These are phyloP conservation scores for Rhizophora mangle DNA, from an alignment of 345 rosid species.

Conservation along the genomic window DNA sequence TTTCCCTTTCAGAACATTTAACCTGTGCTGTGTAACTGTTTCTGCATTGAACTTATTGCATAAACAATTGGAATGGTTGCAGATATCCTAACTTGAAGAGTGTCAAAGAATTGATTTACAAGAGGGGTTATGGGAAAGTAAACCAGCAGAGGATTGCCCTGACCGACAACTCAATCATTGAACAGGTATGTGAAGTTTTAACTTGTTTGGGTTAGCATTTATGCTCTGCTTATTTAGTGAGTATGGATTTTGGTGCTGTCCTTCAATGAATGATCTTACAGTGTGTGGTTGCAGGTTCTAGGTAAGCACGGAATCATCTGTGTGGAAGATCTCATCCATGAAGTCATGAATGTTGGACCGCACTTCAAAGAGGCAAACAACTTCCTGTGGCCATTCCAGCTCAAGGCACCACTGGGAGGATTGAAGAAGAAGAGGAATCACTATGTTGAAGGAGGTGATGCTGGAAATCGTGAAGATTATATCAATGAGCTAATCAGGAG, in stretches of 20 bases:
- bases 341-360: slow-evolving; percentile 81
- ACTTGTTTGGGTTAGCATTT: background rate
- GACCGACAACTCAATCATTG: slow-evolving; percentile 64
- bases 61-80: background rate
- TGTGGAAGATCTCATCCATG: slow-evolving; percentile 77
- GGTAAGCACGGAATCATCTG: slow-evolving; percentile 73
- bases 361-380: slow-evolving; percentile 86
- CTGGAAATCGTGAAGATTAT: slow-evolving; percentile 78
- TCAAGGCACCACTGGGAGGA: slow-evolving; percentile 78
- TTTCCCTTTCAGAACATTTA: background rate
- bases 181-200: slow-evolving; percentile 37
- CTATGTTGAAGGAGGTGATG: slow-evolving; percentile 91
- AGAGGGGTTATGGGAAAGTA: slow-evolving; percentile 75
- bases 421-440: slow-evolving; percentile 82
- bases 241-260: background rate
- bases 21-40: background rate
- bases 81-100: slow-evolving; percentile 86
- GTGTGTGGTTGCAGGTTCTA: slow-evolving; percentile 41
- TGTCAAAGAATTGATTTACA: slow-evolving; percentile 72
- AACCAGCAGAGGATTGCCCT: slow-evolving; percentile 58
- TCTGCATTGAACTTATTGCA: background rate
- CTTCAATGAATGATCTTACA: background rate
- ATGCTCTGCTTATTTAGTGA: no score
- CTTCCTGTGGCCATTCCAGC: slow-evolving; percentile 82
- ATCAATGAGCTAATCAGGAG: slow-evolving; percentile 81